These are phyloP conservation scores for Yamadazyma diospyri DNA, from an alignment of 1,139 yeast species.

Conservation along the genomic window DNA sequence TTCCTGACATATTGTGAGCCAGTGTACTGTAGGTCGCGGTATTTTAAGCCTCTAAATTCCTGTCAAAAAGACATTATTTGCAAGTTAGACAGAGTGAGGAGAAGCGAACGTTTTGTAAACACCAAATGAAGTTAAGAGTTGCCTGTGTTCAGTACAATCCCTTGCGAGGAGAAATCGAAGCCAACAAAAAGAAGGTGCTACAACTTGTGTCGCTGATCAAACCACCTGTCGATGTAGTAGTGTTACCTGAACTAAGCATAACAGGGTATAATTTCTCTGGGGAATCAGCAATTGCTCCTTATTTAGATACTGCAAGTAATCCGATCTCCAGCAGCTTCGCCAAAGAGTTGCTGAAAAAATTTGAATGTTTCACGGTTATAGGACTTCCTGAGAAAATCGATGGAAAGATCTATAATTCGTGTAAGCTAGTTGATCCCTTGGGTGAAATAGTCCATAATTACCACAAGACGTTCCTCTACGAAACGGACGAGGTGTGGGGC, in stretches of 20 bases:
- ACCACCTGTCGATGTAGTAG: conserved; percentile 51
- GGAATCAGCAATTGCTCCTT: conserved; percentile 55
- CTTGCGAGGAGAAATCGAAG: conserved; percentile 53
- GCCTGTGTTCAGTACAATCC: conserved; percentile 75
- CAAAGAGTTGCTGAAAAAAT: conserved; percentile 42
- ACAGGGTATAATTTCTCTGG: conserved; percentile 77
- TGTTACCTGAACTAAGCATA: conserved; percentile 81
- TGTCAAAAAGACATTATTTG: no score
- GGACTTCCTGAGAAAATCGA: conserved; percentile 72
- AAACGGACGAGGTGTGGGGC: conserved; percentile 82
- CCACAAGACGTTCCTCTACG: conserved; percentile 73
- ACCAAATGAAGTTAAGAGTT: conserved; percentile 36
- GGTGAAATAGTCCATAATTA: conserved; percentile 67
- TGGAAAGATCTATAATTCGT: conserved; percentile 61
- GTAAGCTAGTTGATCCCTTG: conserved; percentile 54
- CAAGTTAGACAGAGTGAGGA: no score
- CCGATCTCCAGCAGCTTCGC: conserved; percentile 58
- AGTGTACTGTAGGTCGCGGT: no score
- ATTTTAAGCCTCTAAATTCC: no score
- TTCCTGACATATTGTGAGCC: conserved; percentile 2
- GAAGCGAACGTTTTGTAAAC: no score
- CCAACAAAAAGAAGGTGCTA: conserved; percentile 35
- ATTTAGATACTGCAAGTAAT: conserved; percentile 38
- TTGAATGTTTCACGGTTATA: conserved; percentile 65
- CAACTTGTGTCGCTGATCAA: background rate